A percentile compares a stretch with the other conserved stretches of the same genome.
These are phyloP conservation scores for Senna siamea DNA, from an alignment of 306 rosid species.

Conservation along the genomic window DNA sequence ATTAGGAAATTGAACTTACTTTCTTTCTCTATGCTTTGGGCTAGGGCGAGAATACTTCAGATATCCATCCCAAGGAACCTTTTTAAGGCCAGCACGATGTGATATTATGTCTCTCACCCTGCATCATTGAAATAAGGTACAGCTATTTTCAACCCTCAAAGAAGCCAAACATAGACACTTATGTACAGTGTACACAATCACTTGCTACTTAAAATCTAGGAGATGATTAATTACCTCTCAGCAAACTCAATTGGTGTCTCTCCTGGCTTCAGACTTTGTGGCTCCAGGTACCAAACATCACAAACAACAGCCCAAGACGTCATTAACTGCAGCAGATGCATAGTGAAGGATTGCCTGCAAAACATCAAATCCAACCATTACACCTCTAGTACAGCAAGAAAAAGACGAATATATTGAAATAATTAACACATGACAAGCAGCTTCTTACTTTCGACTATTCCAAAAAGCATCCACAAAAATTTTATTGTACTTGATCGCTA, in stretches of 20 bases:
- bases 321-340: constrained; percentile 95
- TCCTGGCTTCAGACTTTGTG: constrained; percentile 81
- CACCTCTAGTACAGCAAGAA: background rate
- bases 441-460: constrained; percentile 96
- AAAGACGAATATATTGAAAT: background rate
- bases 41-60: constrained; percentile 95
- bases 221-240: constrained; percentile 66
- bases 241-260: constrained; percentile 98
- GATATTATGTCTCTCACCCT: constrained; percentile 94
- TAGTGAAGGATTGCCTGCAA: constrained; percentile 95
- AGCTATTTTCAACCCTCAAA: constrained; percentile 2
- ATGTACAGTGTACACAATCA: background rate
- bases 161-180: constrained; percentile 3
- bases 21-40: constrained; percentile 84
- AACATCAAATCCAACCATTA: constrained; percentile 30
- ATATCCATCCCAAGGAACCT: constrained; percentile 98
- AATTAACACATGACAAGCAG: constrained; percentile 29
- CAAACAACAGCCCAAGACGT: constrained; percentile 99
- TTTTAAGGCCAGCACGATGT: constrained; percentile 87
- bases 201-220: constrained; percentile 4
- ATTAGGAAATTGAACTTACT: constrained; percentile 51
- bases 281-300: constrained; percentile 99
- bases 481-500: constrained; percentile 96
- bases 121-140: constrained; percentile 30
- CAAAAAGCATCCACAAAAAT: constrained; percentile 97